phyloP scores from a whole-genome alignment of 495 filamentous ascomycete genomes.

The Platismatia glauca region DNA sequence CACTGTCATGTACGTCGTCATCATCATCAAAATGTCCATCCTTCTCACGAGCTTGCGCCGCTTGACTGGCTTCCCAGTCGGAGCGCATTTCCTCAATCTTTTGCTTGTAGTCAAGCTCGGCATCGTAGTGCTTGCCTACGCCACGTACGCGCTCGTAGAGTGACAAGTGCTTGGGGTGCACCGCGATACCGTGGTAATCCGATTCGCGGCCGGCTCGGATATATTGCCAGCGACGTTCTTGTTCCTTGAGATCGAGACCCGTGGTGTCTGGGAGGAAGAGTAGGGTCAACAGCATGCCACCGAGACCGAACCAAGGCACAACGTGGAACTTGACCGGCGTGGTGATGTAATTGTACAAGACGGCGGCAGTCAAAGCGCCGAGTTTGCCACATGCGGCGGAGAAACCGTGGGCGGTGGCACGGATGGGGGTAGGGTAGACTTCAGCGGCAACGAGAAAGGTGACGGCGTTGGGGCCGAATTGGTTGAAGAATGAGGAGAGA shows the following conservation, averaged over 20 bases:
- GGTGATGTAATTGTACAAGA: constrained; percentile 81
- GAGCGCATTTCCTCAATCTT: constrained; percentile 71
- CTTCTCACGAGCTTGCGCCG: constrained; percentile 41
- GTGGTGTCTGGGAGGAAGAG: constrained; percentile 88
- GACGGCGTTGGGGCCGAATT: constrained; percentile 87
- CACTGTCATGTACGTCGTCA: constrained; percentile 25
- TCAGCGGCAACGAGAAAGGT: constrained; percentile 90
- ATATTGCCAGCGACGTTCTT: constrained; percentile 78
- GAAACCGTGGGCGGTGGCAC: constrained; percentile 84
- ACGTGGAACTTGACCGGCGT: constrained; percentile 72
- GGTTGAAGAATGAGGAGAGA: constrained; percentile 88
- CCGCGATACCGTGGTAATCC: constrained; percentile 82
- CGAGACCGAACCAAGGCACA: constrained; percentile 85
- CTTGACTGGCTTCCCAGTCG: constrained; percentile 54
- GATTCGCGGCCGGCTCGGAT: constrained; percentile 62
- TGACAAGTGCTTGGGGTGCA: constrained; percentile 78
- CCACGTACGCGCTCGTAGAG: constrained; percentile 67
- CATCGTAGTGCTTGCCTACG: constrained; percentile 66
- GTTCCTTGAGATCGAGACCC: constrained; percentile 86
- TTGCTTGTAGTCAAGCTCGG: constrained; percentile 64
- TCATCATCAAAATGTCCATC: constrained; percentile 25
- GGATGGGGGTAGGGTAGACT: constrained; percentile 81
- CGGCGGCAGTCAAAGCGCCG: constrained; percentile 72
- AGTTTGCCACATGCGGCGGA: constrained; percentile 76
- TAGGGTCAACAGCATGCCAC: constrained; percentile 64